A percentile compares a stretch with the other conserved stretches of the same genome.
These are phyloP conservation scores for Wickerhamiella siamensis DNA, from an alignment of 805 yeast species.

Conservation along the genomic window DNA sequence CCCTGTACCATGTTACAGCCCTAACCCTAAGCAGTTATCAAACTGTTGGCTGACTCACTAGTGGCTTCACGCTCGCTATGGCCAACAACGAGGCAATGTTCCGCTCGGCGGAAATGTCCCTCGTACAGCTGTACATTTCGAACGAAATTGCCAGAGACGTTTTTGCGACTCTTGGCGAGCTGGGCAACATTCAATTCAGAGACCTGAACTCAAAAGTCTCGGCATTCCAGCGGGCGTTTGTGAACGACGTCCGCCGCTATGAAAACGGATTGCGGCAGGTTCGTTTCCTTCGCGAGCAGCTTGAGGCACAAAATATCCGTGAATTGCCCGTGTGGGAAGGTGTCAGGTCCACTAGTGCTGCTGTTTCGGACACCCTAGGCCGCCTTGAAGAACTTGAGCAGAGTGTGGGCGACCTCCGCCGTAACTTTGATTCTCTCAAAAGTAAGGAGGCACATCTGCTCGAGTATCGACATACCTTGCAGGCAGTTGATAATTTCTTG, in stretches of 20 bases:
- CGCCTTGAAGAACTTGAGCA: slow-evolving; percentile 57
- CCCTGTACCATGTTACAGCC: no score
- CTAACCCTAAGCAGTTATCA: no score
- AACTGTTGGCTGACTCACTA: not conserved
- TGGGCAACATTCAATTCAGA: slow-evolving; percentile 75
- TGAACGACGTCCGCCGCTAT: slow-evolving; percentile 66
- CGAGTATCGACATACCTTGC: slow-evolving; percentile 54
- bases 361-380: slow-evolving; percentile 56
- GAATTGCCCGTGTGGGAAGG: slow-evolving; percentile 28
- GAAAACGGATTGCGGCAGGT: slow-evolving; percentile 86
- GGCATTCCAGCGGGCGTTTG: slow-evolving; percentile 82
- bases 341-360: slow-evolving; percentile 28
- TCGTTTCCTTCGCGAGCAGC: slow-evolving; percentile 28
- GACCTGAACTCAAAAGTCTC: slow-evolving; percentile 72
- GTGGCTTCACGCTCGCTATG: not conserved
- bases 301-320: slow-evolving; percentile 21
- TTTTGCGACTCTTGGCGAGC: slow-evolving; percentile 72
- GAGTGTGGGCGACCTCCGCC: slow-evolving; percentile 56
- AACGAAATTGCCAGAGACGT: slow-evolving; percentile 80
- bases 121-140: slow-evolving; percentile 82
- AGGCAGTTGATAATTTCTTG: slow-evolving; percentile 32
- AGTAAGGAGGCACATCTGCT: slow-evolving; percentile 48
- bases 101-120: slow-evolving; percentile 90
- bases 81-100: slow-evolving; percentile 24
- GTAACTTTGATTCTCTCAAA: slow-evolving; percentile 50